A percentile compares a stretch with the other conserved stretches of the same genome.
These are phyloP conservation scores for Saitozyma sp. DNA, from an alignment of 768 basidiomycete species.

Conservation along the genomic window DNA sequence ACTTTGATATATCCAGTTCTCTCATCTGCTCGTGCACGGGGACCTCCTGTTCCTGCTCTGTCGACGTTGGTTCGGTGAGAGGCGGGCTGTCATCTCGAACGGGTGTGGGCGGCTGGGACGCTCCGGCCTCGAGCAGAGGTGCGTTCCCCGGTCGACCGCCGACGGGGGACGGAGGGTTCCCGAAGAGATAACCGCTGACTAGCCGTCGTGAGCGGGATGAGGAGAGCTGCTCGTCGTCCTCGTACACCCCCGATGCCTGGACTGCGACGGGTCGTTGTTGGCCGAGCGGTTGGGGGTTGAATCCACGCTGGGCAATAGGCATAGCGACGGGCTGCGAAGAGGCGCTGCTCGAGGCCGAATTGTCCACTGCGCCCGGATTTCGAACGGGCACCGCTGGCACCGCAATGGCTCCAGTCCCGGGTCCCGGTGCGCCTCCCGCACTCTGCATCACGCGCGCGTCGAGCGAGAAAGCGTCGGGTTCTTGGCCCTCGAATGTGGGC, in stretches of 20 bases:
- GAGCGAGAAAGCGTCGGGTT: constrained; percentile 34
- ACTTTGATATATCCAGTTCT: background rate
- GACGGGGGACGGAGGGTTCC: constrained; percentile 21
- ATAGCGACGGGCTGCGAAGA: constrained; percentile 5
- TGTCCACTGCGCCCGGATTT: no score
- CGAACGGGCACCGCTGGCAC: no score
- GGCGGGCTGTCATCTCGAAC: constrained; percentile 24
- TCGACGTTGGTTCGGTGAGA: constrained; percentile 17
- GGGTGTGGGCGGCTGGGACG: background rate
- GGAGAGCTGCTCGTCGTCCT: constrained; percentile 30
- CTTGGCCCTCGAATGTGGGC: constrained; percentile 11
- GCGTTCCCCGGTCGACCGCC: no score
- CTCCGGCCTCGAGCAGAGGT: no score
- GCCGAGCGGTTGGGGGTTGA: background rate
- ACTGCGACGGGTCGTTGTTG: background rate
- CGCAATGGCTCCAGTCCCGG: no score
- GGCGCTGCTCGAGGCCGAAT: no score
- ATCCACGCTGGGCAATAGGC: no score
- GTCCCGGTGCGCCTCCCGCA: no score
- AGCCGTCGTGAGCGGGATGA: constrained; percentile 34
- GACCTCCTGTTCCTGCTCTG: background rate
- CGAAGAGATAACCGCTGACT: constrained; percentile 49
- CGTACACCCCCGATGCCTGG: background rate
- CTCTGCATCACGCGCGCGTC: constrained; percentile 9
- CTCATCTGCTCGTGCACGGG: constrained; percentile 5